phyloP scores from a whole-genome alignment of 208 protist species.

The Trypanosoma melophagium region DNA sequence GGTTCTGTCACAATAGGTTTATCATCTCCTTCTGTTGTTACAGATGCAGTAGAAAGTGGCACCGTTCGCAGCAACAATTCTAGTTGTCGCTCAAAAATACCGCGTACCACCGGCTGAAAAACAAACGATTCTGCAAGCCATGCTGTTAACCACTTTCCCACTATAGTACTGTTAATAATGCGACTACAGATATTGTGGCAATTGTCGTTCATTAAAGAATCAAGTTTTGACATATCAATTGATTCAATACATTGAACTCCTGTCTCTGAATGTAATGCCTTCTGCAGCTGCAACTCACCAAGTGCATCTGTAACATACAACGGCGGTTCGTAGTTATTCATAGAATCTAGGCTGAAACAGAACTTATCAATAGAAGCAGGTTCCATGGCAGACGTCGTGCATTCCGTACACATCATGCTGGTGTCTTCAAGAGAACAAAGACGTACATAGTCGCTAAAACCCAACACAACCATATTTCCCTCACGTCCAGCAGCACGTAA shows the following conservation, averaged over 20 bases:
- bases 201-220: neutral
- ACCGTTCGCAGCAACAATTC: conserved; percentile 16
- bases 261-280: no score
- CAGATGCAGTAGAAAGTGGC: neutral
- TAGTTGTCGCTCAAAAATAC: conserved; percentile 24
- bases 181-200: neutral
- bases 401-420: neutral
- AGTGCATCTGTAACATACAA: conserved; percentile 32
- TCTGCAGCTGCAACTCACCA: conserved; percentile 21
- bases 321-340: conserved; percentile 8
- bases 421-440: conserved; percentile 24
- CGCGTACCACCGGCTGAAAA: neutral
- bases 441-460: conserved; percentile 28
- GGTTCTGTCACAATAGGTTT: neutral
- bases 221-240: neutral
- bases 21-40: neutral
- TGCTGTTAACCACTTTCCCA: conserved; percentile 19
- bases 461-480: conserved; percentile 12
- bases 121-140: conserved; percentile 21
- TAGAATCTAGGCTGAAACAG: conserved; percentile 20
- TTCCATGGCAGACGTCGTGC: neutral
- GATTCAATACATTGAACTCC: no score
- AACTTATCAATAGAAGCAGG: neutral
- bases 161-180: neutral
- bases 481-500: conserved; percentile 3